Percentiles rank a stretch among this genome's conserved stretches.
phyloP scores from a whole-genome alignment of 768 basidiomycete genomes.

The Lentinula aciculospora region DNA sequence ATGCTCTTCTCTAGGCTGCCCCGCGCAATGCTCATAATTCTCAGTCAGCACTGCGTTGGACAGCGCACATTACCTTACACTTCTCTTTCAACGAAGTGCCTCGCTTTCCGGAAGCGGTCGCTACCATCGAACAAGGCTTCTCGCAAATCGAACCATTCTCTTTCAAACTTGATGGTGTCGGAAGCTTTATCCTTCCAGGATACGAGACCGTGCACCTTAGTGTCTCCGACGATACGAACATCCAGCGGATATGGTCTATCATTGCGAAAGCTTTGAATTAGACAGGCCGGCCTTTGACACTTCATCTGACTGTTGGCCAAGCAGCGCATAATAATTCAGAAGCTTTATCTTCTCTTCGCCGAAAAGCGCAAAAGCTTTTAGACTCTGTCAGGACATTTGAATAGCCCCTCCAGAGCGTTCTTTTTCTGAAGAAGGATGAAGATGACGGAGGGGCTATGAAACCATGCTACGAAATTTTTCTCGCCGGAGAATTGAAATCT shows the following conservation, averaged over 20 bases:
- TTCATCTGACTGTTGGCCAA: constrained; percentile 18
- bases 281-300: constrained; percentile 12
- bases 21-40: background rate
- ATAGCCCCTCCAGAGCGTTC: constrained; percentile 13
- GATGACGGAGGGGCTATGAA: constrained; percentile 16
- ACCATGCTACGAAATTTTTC: constrained; percentile 10
- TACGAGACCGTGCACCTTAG: constrained; percentile 16
- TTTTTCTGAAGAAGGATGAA: constrained; percentile 15
- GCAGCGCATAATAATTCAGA: constrained; percentile 4
- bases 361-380: constrained; percentile 10
- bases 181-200: constrained; percentile 8
- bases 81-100: constrained; percentile 11
- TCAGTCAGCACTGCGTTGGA: constrained; percentile 12
- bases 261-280: constrained; percentile 13
- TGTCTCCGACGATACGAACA: constrained; percentile 2
- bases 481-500: background rate
- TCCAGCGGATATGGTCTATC: constrained; percentile 13
- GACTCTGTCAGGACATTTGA: constrained; percentile 5
- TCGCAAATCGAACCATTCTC: constrained; percentile 12
- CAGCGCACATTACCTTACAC: constrained; percentile 15
- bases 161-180: constrained; percentile 11
- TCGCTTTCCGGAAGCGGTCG: background rate
- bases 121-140: constrained; percentile 7
- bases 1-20: background rate
- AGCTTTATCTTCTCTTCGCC: constrained; percentile 8